These are phyloP conservation scores for Coniferiporia weirii DNA, from an alignment of 1,284 basidiomycete genomes.

Conservation along the genomic window DNA sequence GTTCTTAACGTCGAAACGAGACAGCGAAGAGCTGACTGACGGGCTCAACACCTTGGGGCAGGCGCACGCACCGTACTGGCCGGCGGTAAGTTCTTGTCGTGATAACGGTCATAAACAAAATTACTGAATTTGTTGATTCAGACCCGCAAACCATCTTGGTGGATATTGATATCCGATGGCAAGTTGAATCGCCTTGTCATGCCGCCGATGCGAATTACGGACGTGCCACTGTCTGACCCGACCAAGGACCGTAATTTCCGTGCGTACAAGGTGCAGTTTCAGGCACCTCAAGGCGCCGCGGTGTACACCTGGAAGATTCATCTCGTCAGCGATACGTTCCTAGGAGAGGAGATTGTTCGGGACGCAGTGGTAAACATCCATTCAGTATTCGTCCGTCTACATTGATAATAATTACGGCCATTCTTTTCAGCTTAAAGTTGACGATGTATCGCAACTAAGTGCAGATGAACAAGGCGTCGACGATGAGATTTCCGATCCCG, in stretches of 20 bases:
- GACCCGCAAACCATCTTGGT: slow-evolving; percentile 86
- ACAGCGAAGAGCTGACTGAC: slow-evolving; percentile 51
- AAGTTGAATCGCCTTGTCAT: slow-evolving; percentile 89
- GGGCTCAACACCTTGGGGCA: slow-evolving; percentile 45
- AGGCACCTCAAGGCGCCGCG: slow-evolving; percentile 84
- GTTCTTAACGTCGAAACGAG: slow-evolving; percentile 60
- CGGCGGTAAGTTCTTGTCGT: slow-evolving; percentile 52
- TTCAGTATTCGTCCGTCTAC: neutral
- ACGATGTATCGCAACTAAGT: slow-evolving; percentile 57
- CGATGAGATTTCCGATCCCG: slow-evolving; percentile 94
- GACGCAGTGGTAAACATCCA: slow-evolving; percentile 62
- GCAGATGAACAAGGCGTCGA: slow-evolving; percentile 62
- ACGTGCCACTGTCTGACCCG: slow-evolving; percentile 66
- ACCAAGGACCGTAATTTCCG: slow-evolving; percentile 65
- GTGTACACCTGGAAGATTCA: slow-evolving; percentile 88
- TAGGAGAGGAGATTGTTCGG: slow-evolving; percentile 73
- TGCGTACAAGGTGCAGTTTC: slow-evolving; percentile 89
- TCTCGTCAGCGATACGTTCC: slow-evolving; percentile 82
- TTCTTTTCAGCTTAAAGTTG: slow-evolving; percentile 68
- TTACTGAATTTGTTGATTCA: slow-evolving; percentile 27
- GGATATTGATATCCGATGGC: slow-evolving; percentile 87
- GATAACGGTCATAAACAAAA: slow-evolving; percentile 7
- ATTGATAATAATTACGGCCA: neutral
- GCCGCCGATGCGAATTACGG: slow-evolving; percentile 80
- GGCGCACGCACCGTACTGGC: slow-evolving; percentile 91